A percentile compares a stretch with the other conserved stretches of the same genome.
phyloP scores from a whole-genome alignment of 2,329 filamentous ascomycete species.

The Aspergillus novoparasiticus region DNA sequence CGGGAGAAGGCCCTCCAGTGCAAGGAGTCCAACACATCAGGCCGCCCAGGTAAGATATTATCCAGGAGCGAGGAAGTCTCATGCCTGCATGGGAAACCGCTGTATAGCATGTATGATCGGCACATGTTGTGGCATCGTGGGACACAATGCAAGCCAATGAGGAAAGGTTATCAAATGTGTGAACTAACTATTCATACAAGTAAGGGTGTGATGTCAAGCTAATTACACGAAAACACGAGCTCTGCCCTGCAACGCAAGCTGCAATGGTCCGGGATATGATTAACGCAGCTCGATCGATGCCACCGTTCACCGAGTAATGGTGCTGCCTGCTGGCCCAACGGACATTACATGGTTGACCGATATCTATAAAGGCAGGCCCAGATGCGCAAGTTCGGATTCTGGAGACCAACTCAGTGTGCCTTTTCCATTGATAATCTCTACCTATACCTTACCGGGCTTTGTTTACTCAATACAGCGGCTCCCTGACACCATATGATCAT shows the following conservation, averaged over 20 bases:
- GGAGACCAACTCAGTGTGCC: neutral
- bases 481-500: neutral
- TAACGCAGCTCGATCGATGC: neutral
- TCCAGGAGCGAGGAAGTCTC: neutral
- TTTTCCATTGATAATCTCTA: neutral
- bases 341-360: neutral
- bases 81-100: neutral
- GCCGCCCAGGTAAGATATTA: neutral
- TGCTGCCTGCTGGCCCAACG: neutral
- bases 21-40: neutral
- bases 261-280: neutral
- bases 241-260: neutral
- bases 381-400: neutral
- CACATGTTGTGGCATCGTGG: neutral
- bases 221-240: neutral
- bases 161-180: neutral
- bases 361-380: neutral
- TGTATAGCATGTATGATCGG: neutral
- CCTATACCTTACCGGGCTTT: neutral
- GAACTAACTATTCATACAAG: neutral
- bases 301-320: neutral
- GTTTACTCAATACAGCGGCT: neutral
- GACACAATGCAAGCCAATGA: neutral
- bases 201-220: neutral
- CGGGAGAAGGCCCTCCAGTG: neutral